phyloP scores from a whole-genome alignment of 148 eudicot genomes.

The Rhododendron mucronatum region DNA sequence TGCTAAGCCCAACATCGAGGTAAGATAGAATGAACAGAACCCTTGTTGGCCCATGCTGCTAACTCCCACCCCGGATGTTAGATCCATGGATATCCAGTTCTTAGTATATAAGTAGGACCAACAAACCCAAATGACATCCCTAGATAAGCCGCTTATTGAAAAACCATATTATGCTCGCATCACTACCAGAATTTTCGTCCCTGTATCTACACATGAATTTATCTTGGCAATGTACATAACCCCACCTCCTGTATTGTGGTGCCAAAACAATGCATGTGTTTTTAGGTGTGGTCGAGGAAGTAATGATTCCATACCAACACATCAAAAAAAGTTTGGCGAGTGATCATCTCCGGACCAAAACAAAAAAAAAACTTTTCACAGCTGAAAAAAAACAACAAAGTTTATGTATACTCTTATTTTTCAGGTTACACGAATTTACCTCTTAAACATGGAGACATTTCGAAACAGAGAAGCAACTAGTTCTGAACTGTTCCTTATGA shows the following conservation, averaged over 20 bases:
- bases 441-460: slow-evolving; percentile 60
- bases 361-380: not conserved
- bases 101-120: not conserved
- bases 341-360: not conserved
- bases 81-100: not conserved
- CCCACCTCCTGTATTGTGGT: not conserved
- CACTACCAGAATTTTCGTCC: too few relatives aligned
- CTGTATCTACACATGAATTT: too few relatives aligned
- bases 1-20: not conserved
- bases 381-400: not conserved
- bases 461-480: slow-evolving; percentile 55
- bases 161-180: too few relatives aligned
- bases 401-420: not conserved
- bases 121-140: not conserved
- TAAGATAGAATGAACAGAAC: not conserved
- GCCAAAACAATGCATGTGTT: not conserved
- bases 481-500: slow-evolving; percentile 25
- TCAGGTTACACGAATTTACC: slow-evolving; percentile 30
- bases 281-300: not conserved
- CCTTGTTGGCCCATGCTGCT: not conserved
- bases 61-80: not conserved
- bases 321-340: not conserved
- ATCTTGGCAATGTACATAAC: not conserved
- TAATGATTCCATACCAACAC: not conserved
- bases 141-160: too few relatives aligned